Conservation (phyloP, 805 yeast species). For the Wickerhamiella musiphila region DNA sequence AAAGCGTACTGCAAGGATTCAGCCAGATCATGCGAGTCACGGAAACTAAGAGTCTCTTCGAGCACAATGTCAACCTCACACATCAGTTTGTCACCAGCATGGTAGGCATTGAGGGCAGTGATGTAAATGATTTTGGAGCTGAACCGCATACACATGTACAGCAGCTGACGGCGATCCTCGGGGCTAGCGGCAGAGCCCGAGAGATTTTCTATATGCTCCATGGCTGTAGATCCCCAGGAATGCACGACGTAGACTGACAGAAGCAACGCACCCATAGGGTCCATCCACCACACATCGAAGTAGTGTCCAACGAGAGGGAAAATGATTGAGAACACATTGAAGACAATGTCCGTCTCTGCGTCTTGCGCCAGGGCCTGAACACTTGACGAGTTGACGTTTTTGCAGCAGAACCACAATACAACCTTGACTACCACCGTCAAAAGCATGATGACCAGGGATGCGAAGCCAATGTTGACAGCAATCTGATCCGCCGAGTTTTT, state of each 20-base stretch:
- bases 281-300: slow-evolving; percentile 50
- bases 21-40: slow-evolving; percentile 65
- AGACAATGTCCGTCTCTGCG: slow-evolving; percentile 60
- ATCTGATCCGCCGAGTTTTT: slow-evolving; percentile 9
- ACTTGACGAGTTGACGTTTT: slow-evolving; percentile 40
- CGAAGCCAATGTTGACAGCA: slow-evolving; percentile 29
- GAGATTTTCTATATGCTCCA: slow-evolving; percentile 56
- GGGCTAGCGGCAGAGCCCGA: slow-evolving; percentile 57
- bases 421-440: slow-evolving; percentile 43
- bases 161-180: slow-evolving; percentile 44
- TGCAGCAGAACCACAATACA: slow-evolving; percentile 48
- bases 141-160: slow-evolving; percentile 51
- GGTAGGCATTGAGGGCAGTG: slow-evolving; percentile 54
- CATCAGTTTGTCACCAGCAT: slow-evolving; percentile 58
- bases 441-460: slow-evolving; percentile 43
- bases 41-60: slow-evolving; percentile 32
- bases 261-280: slow-evolving; percentile 53
- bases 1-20: slow-evolving; percentile 68
- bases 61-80: slow-evolving; percentile 63
- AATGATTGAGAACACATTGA: slow-evolving; percentile 51
- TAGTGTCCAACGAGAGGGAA: slow-evolving; percentile 47
- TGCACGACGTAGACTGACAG: slow-evolving; percentile 44
- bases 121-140: slow-evolving; percentile 48
- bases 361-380: slow-evolving; percentile 71
- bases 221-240: slow-evolving; percentile 48